Conservation (phyloP, 129 eudicot genomes). For the Saposhnikovia divaricata region DNA sequence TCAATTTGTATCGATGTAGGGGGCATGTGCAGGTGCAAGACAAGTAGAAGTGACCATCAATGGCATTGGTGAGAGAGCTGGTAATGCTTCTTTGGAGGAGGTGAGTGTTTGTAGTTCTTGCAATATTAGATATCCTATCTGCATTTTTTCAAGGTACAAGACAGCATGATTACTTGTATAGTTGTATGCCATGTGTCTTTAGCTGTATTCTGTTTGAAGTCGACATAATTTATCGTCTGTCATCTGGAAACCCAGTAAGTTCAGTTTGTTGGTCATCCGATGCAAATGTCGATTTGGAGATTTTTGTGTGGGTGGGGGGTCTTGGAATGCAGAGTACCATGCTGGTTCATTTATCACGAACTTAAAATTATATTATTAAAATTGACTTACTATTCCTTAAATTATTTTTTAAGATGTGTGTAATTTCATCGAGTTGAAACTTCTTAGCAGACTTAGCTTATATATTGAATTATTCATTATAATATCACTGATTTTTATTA, state of each 20-base stretch:
- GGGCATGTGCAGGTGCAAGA: slow-evolving; percentile 85
- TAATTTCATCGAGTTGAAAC: too few relatives aligned
- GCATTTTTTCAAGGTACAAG: background rate
- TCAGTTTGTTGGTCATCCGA: background rate
- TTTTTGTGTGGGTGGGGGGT: background rate
- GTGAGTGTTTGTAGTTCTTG: slow-evolving; percentile 22
- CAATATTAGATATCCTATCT: background rate
- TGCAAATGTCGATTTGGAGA: background rate
- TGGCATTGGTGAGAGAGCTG: slow-evolving; percentile 98
- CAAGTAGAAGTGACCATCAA: slow-evolving; percentile 92
- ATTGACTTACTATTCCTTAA: background rate
- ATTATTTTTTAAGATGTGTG: background rate
- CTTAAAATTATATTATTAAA: background rate
- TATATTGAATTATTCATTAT: background rate
- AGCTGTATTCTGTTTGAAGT: background rate
- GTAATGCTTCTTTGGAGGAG: slow-evolving; percentile 96
- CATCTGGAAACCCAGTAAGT: background rate
- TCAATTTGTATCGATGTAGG: slow-evolving; percentile 33
- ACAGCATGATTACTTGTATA: background rate
- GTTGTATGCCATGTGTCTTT: background rate
- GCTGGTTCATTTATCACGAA: background rate
- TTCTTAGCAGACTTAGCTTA: too few relatives aligned
- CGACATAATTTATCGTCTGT: background rate
- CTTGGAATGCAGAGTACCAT: background rate
- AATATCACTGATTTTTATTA: background rate